Conservation (phyloP, 2,329 filamentous ascomycete species). For the Chrysoporthe puriensis region DNA sequence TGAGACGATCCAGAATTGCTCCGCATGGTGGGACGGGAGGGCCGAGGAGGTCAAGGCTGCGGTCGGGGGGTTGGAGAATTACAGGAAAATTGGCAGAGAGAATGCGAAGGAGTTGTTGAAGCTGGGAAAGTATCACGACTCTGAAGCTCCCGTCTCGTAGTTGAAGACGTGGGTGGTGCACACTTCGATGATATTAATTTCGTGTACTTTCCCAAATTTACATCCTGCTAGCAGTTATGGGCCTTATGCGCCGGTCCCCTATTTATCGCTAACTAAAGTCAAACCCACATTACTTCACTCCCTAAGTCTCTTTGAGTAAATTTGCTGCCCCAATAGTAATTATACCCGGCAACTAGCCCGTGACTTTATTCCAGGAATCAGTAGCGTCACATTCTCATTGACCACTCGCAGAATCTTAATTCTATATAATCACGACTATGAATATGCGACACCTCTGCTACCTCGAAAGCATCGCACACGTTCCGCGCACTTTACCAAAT, state of each 20-base stretch:
- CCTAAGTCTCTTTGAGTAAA: neutral
- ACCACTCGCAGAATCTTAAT: too few relatives aligned
- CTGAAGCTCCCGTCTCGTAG: slow-evolving; percentile 19
- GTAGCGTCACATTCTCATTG: too few relatives aligned
- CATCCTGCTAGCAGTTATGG: neutral
- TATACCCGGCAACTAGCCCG: neutral
- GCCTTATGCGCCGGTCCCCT: too few relatives aligned
- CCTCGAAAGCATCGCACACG: too few relatives aligned
- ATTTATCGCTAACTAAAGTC: neutral
- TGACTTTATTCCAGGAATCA: neutral
- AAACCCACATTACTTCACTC: neutral
- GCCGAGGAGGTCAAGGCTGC: slow-evolving; percentile 30
- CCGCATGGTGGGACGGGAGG: slow-evolving; percentile 46
- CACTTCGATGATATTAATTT: neutral
- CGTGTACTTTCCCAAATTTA: neutral
- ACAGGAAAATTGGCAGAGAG: slow-evolving; percentile 46
- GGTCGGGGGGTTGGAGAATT: slow-evolving; percentile 35
- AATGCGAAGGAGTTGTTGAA: slow-evolving; percentile 49
- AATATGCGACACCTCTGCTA: too few relatives aligned
- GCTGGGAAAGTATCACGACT: slow-evolving; percentile 35
- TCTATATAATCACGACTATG: too few relatives aligned
- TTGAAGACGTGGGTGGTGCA: neutral
- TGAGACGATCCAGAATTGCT: slow-evolving; percentile 49
- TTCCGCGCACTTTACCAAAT: too few relatives aligned
- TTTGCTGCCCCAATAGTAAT: too few relatives aligned